Evolutionary conservation across 2,329 filamentous ascomycete genomes (phyloP), one percentile per base, ranked within the genome.

Genomic region (Diatrype stigma): DNA sequence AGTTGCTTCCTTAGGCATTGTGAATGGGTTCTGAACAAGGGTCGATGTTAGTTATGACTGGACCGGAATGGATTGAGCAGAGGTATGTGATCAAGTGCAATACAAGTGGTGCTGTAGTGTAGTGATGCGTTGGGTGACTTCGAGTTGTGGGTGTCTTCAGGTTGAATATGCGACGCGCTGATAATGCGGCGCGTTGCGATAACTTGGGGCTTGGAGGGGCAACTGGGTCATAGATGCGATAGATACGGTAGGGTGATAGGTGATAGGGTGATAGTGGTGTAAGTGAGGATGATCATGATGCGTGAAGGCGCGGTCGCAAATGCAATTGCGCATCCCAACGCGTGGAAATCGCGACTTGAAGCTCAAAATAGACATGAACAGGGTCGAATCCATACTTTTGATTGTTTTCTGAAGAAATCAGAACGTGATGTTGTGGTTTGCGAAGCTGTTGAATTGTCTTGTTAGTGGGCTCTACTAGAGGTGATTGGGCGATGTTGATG

Each of bases 1-100:
- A 47, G 76, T 70, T 7, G 16, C 40, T 63, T 77, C 79, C 74
- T 84, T 84, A 63, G 80, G 78, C 80, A 84, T 84, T 57, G 64
- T 81, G 73, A 64, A 22, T 48, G 16, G 50, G 53, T 54, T 62
- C 62, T 65, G 70, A 56, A 58, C 47, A 45, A 21, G 28, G 47
- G 53, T 35, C 23, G 14, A 30, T 55, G 56, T 67, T 60, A 70
- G 68, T 37, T 30, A 10, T 10, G 6, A 30, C 6, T 5, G 5
- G 10, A 30, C 10, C 10, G 26, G 10, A 30, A 30, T n/a, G n/a
- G n/a, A n/a, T n/a, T n/a, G n/a, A n/a, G n/a, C n/a, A n/a, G n/a
- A n/a, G n/a, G n/a, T n/a, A n/a, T 30, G 5, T 10, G 10, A 30
- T 30, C 26, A 30, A 30, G 26, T 30, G 34, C 14, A 34, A 34